Evolutionary conservation across 371 early-diverging fungal species (phyloP).

Genomic region (Mucor piriformis): DNA sequence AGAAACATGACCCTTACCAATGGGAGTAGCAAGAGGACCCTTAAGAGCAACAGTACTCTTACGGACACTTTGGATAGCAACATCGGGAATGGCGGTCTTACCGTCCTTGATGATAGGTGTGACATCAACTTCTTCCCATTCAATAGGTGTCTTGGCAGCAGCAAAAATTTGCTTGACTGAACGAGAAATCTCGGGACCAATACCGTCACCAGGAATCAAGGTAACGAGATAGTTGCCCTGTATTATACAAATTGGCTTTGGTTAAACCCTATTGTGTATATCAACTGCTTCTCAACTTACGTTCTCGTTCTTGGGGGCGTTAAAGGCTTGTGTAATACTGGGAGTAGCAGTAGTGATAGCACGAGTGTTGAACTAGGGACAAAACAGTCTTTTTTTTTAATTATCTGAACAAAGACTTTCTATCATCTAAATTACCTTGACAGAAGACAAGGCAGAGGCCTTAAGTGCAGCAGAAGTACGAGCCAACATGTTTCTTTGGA

Average conservation of each 20-base stretch:
- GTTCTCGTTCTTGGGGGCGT: constrained; percentile 65
- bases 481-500: constrained; percentile 34
- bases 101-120: constrained; percentile 93
- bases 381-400: no score
- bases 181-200: constrained; percentile 97
- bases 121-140: constrained; percentile 96
- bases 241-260: background rate
- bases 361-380: constrained; percentile 49
- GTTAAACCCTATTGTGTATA: no score
- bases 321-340: constrained; percentile 65
- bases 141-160: constrained; percentile 94
- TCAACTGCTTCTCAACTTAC: constrained; percentile 54
- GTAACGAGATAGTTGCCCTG: constrained; percentile 87
- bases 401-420: no score
- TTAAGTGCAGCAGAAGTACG: constrained; percentile 41
- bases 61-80: constrained; percentile 88
- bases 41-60: constrained; percentile 96
- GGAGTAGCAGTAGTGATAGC: constrained; percentile 60
- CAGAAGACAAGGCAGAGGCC: constrained; percentile 35
- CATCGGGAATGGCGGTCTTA: constrained; percentile 91
- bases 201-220: constrained; percentile 98
- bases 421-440: no score
- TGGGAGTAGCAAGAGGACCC: constrained; percentile 96
- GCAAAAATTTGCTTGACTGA: constrained; percentile 92
- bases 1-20: constrained; percentile 98